Evolutionary conservation across 2,329 filamentous ascomycete species (phyloP), one percentile per base, ranked within the genome.

Genomic region (Blastomyces silverae): DNA sequence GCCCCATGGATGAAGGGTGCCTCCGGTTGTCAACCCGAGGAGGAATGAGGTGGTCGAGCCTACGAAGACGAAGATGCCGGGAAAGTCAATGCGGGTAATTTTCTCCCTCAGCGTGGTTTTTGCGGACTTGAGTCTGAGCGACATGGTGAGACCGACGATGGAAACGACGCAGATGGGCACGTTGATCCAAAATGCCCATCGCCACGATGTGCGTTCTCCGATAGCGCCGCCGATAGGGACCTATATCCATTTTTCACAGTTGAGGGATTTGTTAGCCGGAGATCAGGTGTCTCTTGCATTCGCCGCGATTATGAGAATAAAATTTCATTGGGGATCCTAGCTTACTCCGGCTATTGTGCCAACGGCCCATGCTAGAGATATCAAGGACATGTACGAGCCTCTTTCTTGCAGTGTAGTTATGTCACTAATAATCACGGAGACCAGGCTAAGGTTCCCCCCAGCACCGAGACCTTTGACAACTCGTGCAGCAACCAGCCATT

Each of bases 141-240:
- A 62, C 66, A 81, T 83, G 37, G 84, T 68, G 2, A 84, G 63
- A 0, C 85, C 73, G 3, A 81, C 37, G 34, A 84, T 81, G 0
- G 82, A 79, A 0, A 78, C 70, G 1, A 79, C 82, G 42, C 76
- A 79, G 31, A 85, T 77, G 0, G 83, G 83, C 0, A 79, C 73
- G 62, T 85, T 85, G 71, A 85, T 81, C 76, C 82, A 85, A 68
- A 83, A 84, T 50, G 79, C 80, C 81, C 82, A 85, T 62, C 82
- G 73, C 83, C 82, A 85, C 22, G 72, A 76, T 0, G 78, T 74
- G 15, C 77, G 69, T 64, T 78, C 73, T 0, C 79, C 76, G 53
- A 74, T 66, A 25, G 69, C 65, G 69, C 73, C 69, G n/a, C 73
- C 72, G 34, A 74, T 67, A 15, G 61, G 61, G 15, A 62, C 61